These are phyloP conservation scores for Drechslera avenae DNA, from an alignment of 2,329 filamentous ascomycete genomes.

Conservation along the genomic window DNA sequence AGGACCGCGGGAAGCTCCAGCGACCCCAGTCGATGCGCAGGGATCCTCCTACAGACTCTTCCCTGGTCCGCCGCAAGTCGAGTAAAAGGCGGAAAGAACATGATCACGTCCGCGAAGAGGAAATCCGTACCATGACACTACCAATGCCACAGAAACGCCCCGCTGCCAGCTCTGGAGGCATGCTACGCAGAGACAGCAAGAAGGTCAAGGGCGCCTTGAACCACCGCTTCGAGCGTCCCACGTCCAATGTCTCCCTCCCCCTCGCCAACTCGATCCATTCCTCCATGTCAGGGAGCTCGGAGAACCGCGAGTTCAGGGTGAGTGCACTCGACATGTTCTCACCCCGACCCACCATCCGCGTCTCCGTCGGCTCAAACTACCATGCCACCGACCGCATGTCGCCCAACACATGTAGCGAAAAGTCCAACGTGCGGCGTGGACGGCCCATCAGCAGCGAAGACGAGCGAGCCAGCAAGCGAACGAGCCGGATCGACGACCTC, in stretches of 20 bases:
- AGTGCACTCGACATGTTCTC: slow-evolving; percentile 80
- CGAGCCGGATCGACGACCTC: slow-evolving; percentile 68
- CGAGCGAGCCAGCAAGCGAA: slow-evolving; percentile 59
- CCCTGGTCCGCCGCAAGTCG: slow-evolving; percentile 69
- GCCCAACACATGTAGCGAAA: slow-evolving; percentile 52
- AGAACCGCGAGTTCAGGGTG: slow-evolving; percentile 78
- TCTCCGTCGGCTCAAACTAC: slow-evolving; percentile 68
- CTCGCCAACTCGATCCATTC: slow-evolving; percentile 76
- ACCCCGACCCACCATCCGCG: slow-evolving; percentile 82
- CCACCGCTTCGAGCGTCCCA: slow-evolving; percentile 64
- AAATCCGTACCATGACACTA: slow-evolving; percentile 83
- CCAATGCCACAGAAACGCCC: slow-evolving; percentile 68
- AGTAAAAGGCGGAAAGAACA: slow-evolving; percentile 69
- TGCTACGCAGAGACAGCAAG: slow-evolving; percentile 69
- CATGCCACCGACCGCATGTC: slow-evolving; percentile 46
- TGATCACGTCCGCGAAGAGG: slow-evolving; percentile 79
- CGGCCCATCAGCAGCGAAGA: slow-evolving; percentile 56
- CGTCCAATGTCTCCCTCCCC: slow-evolving; percentile 77
- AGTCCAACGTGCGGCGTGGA: slow-evolving; percentile 55
- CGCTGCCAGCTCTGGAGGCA: slow-evolving; percentile 63
- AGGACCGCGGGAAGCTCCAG: slow-evolving; percentile 53
- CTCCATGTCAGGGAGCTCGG: slow-evolving; percentile 74
- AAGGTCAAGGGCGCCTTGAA: slow-evolving; percentile 64
- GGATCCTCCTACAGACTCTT: slow-evolving; percentile 62
- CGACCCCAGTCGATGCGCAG: slow-evolving; percentile 60